Base-by-base conservation (phyloP, 495 filamentous ascomycete genomes). In the Aspergillus haitiensis region DNA sequence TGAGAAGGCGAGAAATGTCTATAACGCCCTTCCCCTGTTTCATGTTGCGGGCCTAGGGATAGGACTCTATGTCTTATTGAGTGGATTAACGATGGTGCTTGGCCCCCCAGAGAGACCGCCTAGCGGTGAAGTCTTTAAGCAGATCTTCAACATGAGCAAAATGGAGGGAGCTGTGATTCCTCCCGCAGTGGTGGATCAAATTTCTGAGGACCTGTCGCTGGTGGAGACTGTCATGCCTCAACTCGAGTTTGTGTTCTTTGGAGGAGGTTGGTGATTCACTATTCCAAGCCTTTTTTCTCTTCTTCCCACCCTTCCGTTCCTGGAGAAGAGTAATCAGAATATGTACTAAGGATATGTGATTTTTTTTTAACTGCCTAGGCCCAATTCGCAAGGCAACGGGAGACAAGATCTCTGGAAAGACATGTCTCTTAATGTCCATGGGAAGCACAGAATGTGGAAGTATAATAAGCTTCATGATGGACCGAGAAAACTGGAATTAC, bases 21-120 rank as follows among this genome's bases (percentile, higher is more conserved):
- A 56, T 12, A 44, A 48, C 27, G 55, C 42, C 3, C 61, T 55
- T 27, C 58, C 64, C 5, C 40, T 67, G 0, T 67, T 64, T 34
- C 64, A 67, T n/a, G 15, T 56, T 35, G 61, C 54, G 7, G 56
- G 55, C 2, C 51, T 59, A 10, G 40, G 12, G 8, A 37, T 51
- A 0, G 32, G 15, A 16, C 54, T 44, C 11, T 54, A 39, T 18
- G 5, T 52, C 13, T n/a, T 67, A 0, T 37, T 61, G 31, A 27
- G 50, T 33, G 51, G 54, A 42, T 32, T 36, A 10, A 34, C 46
- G 1, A 1, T 58, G 16, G 49, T 52, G 7, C 33, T 63, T 9
- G 56, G 50, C 7, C 45, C 46, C 8, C 60, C 64, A 27, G 21
- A 27, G 21, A 27, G 21, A 3, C 21, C 21, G 21, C 21, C 37